Evolutionary conservation across 2,329 filamentous ascomycete species (phyloP), one percentile per base, ranked within the genome.

Genomic region (Scopulariopsis brevicaulis): DNA sequence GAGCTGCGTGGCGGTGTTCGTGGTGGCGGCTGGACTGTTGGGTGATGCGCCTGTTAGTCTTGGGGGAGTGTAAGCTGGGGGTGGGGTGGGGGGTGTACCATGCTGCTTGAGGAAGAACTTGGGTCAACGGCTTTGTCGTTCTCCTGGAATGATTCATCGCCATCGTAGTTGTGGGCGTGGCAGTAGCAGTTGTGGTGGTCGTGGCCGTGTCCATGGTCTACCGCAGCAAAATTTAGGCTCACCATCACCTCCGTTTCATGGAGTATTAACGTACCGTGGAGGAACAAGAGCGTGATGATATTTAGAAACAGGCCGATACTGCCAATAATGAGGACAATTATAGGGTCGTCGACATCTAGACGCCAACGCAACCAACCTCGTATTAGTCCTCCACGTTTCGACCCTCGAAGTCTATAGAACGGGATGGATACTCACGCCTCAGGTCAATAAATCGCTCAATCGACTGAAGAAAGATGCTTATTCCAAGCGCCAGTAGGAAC

Each of bases 391-490:
- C 35, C 24, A 18, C 14, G 12, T 24, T 37, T 22, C 3, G 51
- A 25, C 12, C 24, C 28, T 18, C n/a, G 4, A 28, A 6, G 24
- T 24, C 46, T 20, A 15, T 35, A 52, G 25, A 8, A 11, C 5
- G 20, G 34, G 20, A 18, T 3, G 20, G 20, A 15, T n/a, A 67
- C 75, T 60, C 65, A 82, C 80, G 70, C 60, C 81, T 68, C 3
- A 86, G 66, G 3, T 77, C 72, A 22, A 86, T 74, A 64, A 89
- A 89, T 40, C 87, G 76, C 69, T 91, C 86, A 55, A 91, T 77
- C 0, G 87, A 84, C 65, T 91, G 87, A 2, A 91, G 71, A 37
- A 87, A 78, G 55, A 91, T 88, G 67, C 85, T 89, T 40, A 90
- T 69, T 1, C 86, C 86, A 2, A 92, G 73, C 1, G 85, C 87